Evolutionary conservation across 1,139 yeast genomes (phyloP), one percentile per base, ranked within the genome.

Genomic region (Nakaseomyces glabratus): DNA sequence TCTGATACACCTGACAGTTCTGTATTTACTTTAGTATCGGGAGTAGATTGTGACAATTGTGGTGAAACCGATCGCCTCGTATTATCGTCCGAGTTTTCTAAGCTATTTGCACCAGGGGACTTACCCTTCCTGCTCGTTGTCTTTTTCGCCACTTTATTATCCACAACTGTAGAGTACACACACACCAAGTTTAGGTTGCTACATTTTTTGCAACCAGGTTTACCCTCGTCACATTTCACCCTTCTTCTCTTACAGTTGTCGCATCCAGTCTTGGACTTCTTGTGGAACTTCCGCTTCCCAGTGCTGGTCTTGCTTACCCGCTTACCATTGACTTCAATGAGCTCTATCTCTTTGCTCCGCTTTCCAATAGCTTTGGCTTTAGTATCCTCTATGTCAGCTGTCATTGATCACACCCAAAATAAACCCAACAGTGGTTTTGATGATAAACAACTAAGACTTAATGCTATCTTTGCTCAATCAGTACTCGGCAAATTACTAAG

Each of bases 211-310:
- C 97, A 88, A 11, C 65, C 55, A 0, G 97, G 97, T 46, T 76
- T 80, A 0, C 67, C 65, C 57, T 88, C 97, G 56, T 88, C 96
- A 64, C 97, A 88, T 55, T 88, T 88, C 31, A 88, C 95, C 36
- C 96, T 65, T 48, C 96, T 70, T 46, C 73, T 70, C 53, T 88
- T 88, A 60, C 97, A 88, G 1, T 93, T 82, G 28, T 77, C 71
- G 58, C 97, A 88, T 0, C 97, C 97, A 35, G 74, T 73, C 40
- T 94, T 69, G 21, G 94, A 82, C 58, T 88, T 88, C 43, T 77
- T 82, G 53, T 88, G 97, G 55, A 76, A 81, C 53, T 77, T 78
- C 38, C 93, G 65, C 43, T 63, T 64, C 6, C 66, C 74, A 0
- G 68, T 65, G 1, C 71, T 59, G 2, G 64, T 62, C 43, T 59